Conservation (phyloP, 225 moss, liverwort and hornwort species). For the Rhytidiadelphus loreus region DNA sequence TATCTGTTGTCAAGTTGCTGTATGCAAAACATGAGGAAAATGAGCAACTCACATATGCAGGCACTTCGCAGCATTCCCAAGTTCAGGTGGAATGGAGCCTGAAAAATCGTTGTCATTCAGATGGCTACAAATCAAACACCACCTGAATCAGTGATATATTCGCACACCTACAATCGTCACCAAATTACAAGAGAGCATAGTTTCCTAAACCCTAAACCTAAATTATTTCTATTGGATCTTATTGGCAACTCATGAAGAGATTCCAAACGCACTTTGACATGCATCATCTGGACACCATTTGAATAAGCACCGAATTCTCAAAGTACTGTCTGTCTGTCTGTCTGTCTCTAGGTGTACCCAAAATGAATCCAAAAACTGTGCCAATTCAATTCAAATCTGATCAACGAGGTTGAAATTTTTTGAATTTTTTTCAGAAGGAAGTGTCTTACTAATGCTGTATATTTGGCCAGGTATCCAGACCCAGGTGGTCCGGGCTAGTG, state of each 20-base stretch:
- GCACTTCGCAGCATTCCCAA: slow-evolving; percentile 3
- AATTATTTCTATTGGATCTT: background rate
- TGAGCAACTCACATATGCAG: slow-evolving; percentile 2
- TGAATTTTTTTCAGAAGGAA: background rate
- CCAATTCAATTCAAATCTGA: background rate
- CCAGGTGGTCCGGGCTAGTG: slow-evolving; percentile 3
- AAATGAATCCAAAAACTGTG: background rate
- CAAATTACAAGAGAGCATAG: background rate
- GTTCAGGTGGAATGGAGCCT: slow-evolving; percentile 13
- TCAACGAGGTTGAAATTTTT: background rate
- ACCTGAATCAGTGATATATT: background rate
- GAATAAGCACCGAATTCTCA: background rate
- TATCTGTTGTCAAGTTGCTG: background rate
- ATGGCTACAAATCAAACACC: background rate
- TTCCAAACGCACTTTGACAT: background rate
- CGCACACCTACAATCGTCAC: background rate
- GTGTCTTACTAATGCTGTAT: slow-evolving; percentile 28
- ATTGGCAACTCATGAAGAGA: background rate
- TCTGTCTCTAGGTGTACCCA: too few species aligned
- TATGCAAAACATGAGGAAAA: background rate
- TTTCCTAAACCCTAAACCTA: background rate
- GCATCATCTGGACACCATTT: background rate
- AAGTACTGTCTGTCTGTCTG: background rate
- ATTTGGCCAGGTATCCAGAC: slow-evolving; percentile 36
- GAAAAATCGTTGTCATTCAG: slow-evolving; percentile 13